A percentile compares a stretch with the other conserved stretches of the same genome.
phyloP scores from a whole-genome alignment of 78 protist species.

The Dictyostelium purpureum region DNA sequence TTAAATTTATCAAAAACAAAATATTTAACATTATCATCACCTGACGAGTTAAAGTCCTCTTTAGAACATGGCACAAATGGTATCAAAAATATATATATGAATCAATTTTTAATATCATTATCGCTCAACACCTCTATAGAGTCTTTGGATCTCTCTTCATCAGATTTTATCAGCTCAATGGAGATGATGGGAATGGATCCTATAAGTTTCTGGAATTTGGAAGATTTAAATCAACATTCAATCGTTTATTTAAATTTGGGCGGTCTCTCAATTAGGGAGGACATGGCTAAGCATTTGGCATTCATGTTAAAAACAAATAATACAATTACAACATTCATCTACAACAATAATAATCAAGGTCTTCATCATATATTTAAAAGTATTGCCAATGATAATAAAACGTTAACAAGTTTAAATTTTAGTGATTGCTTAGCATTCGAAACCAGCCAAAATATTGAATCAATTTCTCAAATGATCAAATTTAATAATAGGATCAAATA shows the following conservation, averaged over 20 bases:
- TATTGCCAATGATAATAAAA: background rate
- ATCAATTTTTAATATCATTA: background rate
- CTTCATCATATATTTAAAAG: background rate
- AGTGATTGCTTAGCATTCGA: background rate
- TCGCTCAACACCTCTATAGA: background rate
- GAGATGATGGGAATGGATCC: background rate
- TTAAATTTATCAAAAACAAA: background rate
- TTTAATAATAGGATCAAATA: background rate
- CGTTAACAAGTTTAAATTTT: background rate
- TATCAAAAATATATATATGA: background rate
- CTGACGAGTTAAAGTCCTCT: no score
- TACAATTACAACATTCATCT: background rate
- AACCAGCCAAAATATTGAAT: background rate
- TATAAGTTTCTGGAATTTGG: background rate
- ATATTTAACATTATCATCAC: no score
- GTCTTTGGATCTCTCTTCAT: background rate
- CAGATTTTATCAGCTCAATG: background rate
- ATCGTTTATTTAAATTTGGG: conserved; percentile 15
- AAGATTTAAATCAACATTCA: background rate
- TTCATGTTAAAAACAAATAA: background rate
- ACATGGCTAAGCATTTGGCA: background rate
- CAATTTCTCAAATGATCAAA: background rate
- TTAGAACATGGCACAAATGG: no score
- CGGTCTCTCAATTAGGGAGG: background rate
- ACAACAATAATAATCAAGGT: conserved; percentile 12